Evolutionary conservation across 2,329 filamentous ascomycete genomes (phyloP), one percentile per base, ranked within the genome.

Genomic region (Metarhizium sp.): DNA sequence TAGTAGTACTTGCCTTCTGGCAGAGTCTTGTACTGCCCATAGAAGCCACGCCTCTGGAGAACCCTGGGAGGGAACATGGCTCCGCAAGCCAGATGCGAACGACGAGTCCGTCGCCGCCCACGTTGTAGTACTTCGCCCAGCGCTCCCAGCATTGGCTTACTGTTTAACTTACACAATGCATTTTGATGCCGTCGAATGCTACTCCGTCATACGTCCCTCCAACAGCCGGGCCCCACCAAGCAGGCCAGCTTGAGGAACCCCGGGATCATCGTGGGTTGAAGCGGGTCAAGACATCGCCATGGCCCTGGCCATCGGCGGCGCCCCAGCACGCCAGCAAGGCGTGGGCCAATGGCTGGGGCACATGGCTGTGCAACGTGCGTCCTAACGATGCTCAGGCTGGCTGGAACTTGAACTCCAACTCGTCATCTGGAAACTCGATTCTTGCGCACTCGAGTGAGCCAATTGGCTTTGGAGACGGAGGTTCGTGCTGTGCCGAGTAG

Each of bases 341-440:
- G 63, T 67, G 64, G 67, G 59, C 73, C 73, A 75, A 75, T 75
- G 63, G 62, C 68, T 73, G 65, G 63, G 64, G 67, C 73, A 75
- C 73, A 74, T 75, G 71, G 57, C 60, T 56, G 53, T 59, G 52
- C 53, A 59, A 61, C 55, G 60, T 65, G 60, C 58, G 52, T 60
- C 59, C 59, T 59, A 59, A 64, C 60, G 67, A 61, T 52, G 49
- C 55, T 58, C 30, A 46, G 30, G 51, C 51, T 53, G 42, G 51
- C 16, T 20, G 34, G 38, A 40, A 16, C 38, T 40, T 2, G 38
- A 40, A 5, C 32, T 34, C 32, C 8, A 20, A 6, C 43, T 46
- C 18, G 43, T 8, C n/a, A 20, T 18, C 42, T 20, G 20, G 4
- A 20, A 20, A 16, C 30, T 51, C 7, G 29, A 40, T 30, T 18